Base-by-base conservation (phyloP, 2,329 filamentous ascomycete species). In the Cytospora leucostoma region DNA sequence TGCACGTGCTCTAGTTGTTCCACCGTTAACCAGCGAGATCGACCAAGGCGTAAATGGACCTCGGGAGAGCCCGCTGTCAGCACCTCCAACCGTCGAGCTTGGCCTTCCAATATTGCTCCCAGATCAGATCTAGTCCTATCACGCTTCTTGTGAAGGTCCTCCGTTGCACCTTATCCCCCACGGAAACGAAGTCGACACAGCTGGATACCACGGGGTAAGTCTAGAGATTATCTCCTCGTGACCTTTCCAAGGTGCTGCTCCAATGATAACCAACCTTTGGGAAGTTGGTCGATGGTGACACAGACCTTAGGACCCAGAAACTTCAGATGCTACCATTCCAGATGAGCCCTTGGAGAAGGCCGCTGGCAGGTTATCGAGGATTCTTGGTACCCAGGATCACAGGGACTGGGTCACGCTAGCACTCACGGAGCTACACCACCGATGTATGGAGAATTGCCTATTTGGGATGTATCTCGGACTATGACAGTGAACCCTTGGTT, bases 351-450 rank as follows among this genome's bases (percentile, higher is more conserved):
- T 27, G 27, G 17, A 19, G 4, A n/a, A 44, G 17, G 51, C 44
- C 60, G 51, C 63, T 56, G 38, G 38, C 44, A 61, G 57, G 47
- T 44, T 64, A 59, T 54, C 58, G 59, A 64, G 62, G 53, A 34
- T 33, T 47, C 19, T n/a, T 55, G 7, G 7, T 38, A 49, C 55
- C 44, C 17, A 38, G 44, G 33, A 11, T 44, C 53, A 34, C 52
- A 17, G 34, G 27, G 40, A 32, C 27, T 44, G 49, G 52, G 54
- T 32, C 47, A 62, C 54, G 51, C 21, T 49, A 60, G 54, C 61
- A 47, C 34, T 53, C 50, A 63, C 64, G 64, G 64, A 65, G 61
- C 61, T 59, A 56, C 47, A 53, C 27, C 56, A 61, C 64, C 64
- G 64, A 27, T 33, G 56, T 56, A 53, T 65, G 56, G 52, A 56